Evolutionary conservation across 31 red algal species (phyloP), one percentile per base, ranked within the genome.

Genomic region (Odonthalia washingtoniensis): DNA sequence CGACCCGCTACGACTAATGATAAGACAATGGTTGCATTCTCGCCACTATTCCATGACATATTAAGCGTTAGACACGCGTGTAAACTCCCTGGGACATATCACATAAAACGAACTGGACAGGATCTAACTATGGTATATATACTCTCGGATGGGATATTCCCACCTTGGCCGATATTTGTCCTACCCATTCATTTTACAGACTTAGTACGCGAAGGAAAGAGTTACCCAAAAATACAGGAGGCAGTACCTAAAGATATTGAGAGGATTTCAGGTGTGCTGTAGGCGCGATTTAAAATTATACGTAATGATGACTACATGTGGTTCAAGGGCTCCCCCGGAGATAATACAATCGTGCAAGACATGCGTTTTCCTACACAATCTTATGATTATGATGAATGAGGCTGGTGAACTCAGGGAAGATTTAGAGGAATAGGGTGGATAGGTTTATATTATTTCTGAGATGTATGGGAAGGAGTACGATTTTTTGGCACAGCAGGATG

Each of bases 1-100:
- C 17, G 12, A 27, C 67, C 67, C 18, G 67, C 12, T 72, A 72
- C 67, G 31, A 72, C 17, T 14, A 72, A 32, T 30, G 67, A 72
- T 27, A 72, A 30, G 17, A 32, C 67, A 21, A 21, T 72, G 17
- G 12, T 16, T 30, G 16, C 16, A 14, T 30, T 33, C 67, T 72
- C 67, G 12, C 67, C 31, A 61, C 17, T 30, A n/a, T n/a, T n/a
- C n/a, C n/a, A n/a, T n/a, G n/a, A n/a, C n/a, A n/a, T n/a, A n/a
- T n/a, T n/a, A n/a, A n/a, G 17, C n/a, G 16, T 72, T 72, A 72
- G 32, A 32, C 18, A 33, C 32, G 14, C 32, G 12, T 33, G 16
- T 30, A 72, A 21, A 12, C 14, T 33, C 14, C 67, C 17, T 16
- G 31, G 12, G 12, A 72, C 12, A 14, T 72, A 12, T 32, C 30